Evolutionary conservation across 176 grass and related monocot genomes (phyloP), one percentile per base, ranked within the genome.

Genomic region (Rhipidocladum racemiflorum): DNA sequence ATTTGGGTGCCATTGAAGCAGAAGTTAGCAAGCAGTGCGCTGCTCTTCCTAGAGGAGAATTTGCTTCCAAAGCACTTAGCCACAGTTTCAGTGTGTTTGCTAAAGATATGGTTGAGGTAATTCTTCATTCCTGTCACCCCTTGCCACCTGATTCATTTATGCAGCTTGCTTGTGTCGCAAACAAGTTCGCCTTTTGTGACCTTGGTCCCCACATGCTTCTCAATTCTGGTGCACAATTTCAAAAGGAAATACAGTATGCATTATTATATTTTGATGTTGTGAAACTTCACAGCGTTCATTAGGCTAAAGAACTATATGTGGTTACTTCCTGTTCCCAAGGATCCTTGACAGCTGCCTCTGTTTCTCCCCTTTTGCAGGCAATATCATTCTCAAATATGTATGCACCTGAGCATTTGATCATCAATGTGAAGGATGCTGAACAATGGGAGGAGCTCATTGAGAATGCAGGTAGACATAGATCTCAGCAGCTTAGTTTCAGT

Each of bases 391-490:
- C 96, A 69, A 98, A 98, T 70, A 63, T 91, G 76, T 98, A 98
- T 90, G 92, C 96, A 60, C 96, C 96, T 77, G 92, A 98, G 79
- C 96, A 98, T 91, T 84, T 98, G 65, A 98, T 98, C 44, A 77
- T 98, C 39, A 98, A 98, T 72, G 96, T 93, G 15, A 80, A 93
- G 76, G 86, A 98, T 71, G 92, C 92, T 24, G 90, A 98, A 62
- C 88, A 68, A 53, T 98, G 92, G 96, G 96, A 95, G 81, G 82
- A 84, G n/a, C 34, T 95, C 3, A 77, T 98, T 9, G 90, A 95
- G 72, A 98, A 98, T 81, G 96, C 90, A 85, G 95, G 96, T 98
- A 87, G 29, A 25, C 62, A 78, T 68, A 45, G 36, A 50, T 65
- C 56, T 45, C 50, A n/a, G 35, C 28, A 56, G 16, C 32, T 63